phyloP scores from a whole-genome alignment of 1,284 basidiomycete genomes.

The Phaffia rhodozyma region DNA sequence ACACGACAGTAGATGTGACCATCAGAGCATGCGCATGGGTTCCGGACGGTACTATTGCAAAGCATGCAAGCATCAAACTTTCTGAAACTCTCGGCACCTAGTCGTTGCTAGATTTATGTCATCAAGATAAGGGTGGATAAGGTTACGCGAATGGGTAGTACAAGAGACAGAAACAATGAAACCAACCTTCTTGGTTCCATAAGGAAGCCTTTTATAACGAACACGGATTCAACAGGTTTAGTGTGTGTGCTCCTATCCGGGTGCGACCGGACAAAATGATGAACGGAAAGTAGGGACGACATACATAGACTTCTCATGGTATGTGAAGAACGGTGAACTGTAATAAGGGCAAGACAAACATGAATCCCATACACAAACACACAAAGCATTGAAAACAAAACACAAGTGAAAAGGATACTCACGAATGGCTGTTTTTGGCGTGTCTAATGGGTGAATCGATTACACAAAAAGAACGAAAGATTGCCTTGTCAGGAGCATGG shows the following conservation, averaged over 20 bases:
- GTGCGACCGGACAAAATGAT: too few relatives aligned
- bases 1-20: conserved; percentile 83
- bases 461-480: too few relatives aligned
- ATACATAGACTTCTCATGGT: conserved; percentile 5
- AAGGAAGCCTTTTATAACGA: not conserved
- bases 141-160: not conserved
- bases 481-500: too few relatives aligned
- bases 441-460: not conserved
- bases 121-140: not conserved
- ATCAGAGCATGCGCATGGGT: conserved; percentile 65
- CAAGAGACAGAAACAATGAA: not conserved
- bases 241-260: too few relatives aligned
- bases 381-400: not conserved
- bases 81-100: conserved; percentile 82
- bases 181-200: conserved; percentile 12
- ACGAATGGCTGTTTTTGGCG: conserved; percentile 17
- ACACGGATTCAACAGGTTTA: too few relatives aligned
- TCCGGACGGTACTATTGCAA: conserved; percentile 63
- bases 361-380: not conserved
- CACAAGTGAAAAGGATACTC: not conserved
- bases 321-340: conserved; percentile 8
- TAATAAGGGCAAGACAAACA: not conserved
- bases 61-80: conserved; percentile 74
- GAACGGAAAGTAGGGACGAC: not conserved
- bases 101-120: conserved; percentile 43